phyloP scores from a whole-genome alignment of 441 rosid genomes.

The Codiaeum variegatum region DNA sequence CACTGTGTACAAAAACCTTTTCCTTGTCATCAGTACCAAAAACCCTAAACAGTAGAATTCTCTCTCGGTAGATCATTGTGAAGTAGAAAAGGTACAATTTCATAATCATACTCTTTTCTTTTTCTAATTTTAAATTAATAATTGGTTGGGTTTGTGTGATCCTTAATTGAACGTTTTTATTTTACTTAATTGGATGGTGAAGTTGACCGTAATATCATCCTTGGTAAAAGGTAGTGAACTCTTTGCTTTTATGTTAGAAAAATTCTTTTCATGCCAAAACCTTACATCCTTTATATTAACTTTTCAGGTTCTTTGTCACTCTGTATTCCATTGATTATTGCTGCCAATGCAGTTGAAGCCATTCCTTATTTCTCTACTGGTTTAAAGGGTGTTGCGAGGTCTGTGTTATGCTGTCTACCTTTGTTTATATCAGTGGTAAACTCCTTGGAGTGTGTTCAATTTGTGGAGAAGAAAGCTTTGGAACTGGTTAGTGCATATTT shows the following conservation, averaged over 20 bases:
- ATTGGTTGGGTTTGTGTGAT: no score
- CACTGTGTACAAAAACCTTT: neutral
- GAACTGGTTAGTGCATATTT: slow-evolving; percentile 63
- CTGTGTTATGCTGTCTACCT: slow-evolving; percentile 14
- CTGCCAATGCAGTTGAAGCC: slow-evolving; percentile 88
- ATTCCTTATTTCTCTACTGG: slow-evolving; percentile 93
- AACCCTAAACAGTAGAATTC: slow-evolving; percentile 6
- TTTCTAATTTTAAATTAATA: neutral
- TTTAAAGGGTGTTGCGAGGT: slow-evolving; percentile 99
- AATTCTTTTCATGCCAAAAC: neutral
- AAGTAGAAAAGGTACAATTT: neutral
- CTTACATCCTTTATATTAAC: slow-evolving; percentile 14
- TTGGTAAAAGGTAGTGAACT: slow-evolving; percentile 74
- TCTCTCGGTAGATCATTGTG: neutral
- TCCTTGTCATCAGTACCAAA: neutral
- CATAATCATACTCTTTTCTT: neutral
- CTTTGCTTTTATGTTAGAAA: slow-evolving; percentile 8
- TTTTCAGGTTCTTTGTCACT: slow-evolving; percentile 86
- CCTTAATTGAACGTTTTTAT: neutral
- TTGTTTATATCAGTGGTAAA: slow-evolving; percentile 3
- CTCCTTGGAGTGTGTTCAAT: slow-evolving; percentile 64
- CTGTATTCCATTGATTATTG: slow-evolving; percentile 98
- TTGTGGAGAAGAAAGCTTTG: slow-evolving; percentile 99
- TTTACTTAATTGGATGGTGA: no score
- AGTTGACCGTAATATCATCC: slow-evolving; percentile 98